Conservation (phyloP, 306 rosid genomes). For the Rubus parviflorus region DNA sequence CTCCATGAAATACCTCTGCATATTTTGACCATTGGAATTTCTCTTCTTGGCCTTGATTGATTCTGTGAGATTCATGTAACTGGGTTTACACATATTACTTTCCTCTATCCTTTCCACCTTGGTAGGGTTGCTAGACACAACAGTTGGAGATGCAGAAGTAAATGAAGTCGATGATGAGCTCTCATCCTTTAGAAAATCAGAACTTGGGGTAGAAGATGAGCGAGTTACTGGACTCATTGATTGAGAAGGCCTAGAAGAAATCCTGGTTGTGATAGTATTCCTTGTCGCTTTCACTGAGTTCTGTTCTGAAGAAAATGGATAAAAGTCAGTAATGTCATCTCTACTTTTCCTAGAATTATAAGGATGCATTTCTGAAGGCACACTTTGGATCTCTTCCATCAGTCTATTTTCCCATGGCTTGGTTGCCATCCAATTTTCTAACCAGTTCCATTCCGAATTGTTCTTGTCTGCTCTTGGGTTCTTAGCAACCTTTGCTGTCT, state of each 20-base stretch:
- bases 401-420: constrained; percentile 75
- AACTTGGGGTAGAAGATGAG: constrained; percentile 60
- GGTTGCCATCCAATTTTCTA: constrained; percentile 73
- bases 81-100: constrained; percentile 35
- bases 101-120: constrained; percentile 35
- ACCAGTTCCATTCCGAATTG: constrained; percentile 50
- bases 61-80: constrained; percentile 64
- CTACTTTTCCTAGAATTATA: constrained; percentile 44
- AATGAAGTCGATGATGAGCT: constrained; percentile 52
- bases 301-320: constrained; percentile 36
- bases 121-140: constrained; percentile 30
- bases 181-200: constrained; percentile 58
- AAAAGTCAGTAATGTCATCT: constrained; percentile 26
- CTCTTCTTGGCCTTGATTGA: constrained; percentile 67
- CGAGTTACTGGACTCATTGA: constrained; percentile 43
- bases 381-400: constrained; percentile 39
- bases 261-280: constrained; percentile 54
- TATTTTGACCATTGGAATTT: constrained; percentile 34
- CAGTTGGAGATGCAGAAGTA: constrained; percentile 42
- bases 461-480: constrained; percentile 38
- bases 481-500: constrained; percentile 39
- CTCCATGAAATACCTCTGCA: constrained; percentile 42
- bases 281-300: constrained; percentile 46
- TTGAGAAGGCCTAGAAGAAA: constrained; percentile 43
- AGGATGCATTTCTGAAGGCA: constrained; percentile 45